Evolutionary conservation across 1,139 yeast genomes (phyloP), one percentile per base, ranked within the genome.

Genomic region (Starmera stellimalicola): DNA sequence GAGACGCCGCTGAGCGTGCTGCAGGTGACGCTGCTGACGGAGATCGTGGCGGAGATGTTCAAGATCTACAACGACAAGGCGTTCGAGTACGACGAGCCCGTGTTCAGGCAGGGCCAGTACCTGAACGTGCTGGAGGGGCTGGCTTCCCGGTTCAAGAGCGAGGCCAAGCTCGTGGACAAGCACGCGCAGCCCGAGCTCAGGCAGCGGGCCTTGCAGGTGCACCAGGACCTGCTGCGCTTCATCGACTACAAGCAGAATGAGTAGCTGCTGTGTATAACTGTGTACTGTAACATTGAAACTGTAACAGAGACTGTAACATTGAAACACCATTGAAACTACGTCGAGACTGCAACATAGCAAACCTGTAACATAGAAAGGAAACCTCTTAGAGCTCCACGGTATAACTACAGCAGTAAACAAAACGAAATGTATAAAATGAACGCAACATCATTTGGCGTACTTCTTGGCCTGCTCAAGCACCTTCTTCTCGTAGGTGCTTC

Each of bases 11-110:
- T 22, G 12, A 11, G 12, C 7, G 12, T 5, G 5, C 10, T 12
- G 7, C 12, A 22, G 12, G 24, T 12, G 4, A 11, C 12, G 7
- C 10, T 77, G 7, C 62, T 75, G 6, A 57, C 77, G 34, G 91
- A 81, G 37, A 59, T 77, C 16, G 55, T 83, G 22, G 78, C 84
- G 47, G 61, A 72, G 7, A 49, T 87, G 8, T 85, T 75, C 55
- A 95, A 85, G 40, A 63, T 87, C 7, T 91, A 81, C 55, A 84
- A 82, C n/a, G 97, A 91, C 57, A 65, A 63, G 18, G 65, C 62
- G 22, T 80, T 64, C 47, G 66, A 63, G 12, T 88, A 84, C 50
- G 94, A 87, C 53, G 55, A 53, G 24, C 73, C 74, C 11, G 70
- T 84, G 2, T 87, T 78, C 54, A 84, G 82, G 27, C 52, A 63